phyloP scores from a whole-genome alignment of 83 land plant genomes.

The Picea mariana region DNA sequence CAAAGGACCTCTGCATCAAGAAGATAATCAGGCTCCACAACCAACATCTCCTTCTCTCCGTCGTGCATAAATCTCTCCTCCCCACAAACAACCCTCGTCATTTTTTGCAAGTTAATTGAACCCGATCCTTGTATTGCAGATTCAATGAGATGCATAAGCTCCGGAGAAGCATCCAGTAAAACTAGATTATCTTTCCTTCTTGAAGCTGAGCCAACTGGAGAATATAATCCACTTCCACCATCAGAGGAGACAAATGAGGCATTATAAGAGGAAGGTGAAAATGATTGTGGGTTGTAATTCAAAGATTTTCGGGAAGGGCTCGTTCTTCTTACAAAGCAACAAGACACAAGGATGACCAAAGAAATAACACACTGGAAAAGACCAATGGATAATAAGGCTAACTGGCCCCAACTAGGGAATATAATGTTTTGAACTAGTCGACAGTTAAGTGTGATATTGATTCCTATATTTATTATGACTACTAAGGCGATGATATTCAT shows the following conservation, averaged over 20 bases:
- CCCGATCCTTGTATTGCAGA: slow-evolving; percentile 85
- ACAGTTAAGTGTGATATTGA: no score
- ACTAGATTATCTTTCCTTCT: slow-evolving; percentile 40
- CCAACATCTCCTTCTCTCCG: slow-evolving; percentile 26
- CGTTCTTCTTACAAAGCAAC: no score
- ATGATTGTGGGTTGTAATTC: slow-evolving; percentile 19
- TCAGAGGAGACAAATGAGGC: slow-evolving; percentile 24
- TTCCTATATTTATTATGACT: no score
- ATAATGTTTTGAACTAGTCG: no score
- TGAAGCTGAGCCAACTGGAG: slow-evolving; percentile 56
- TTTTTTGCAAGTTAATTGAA: slow-evolving; percentile 52
- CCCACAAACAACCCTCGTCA: slow-evolving; percentile 61
- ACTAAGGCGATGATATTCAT: no score
- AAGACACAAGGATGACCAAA: no score
- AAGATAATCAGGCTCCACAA: no score
- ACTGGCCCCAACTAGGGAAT: no score
- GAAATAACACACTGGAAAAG: no score
- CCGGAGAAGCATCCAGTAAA: slow-evolving; percentile 83
- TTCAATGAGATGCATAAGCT: slow-evolving; percentile 86
- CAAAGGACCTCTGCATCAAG: no score
- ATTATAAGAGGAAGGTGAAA: slow-evolving; percentile 31
- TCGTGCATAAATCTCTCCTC: slow-evolving; percentile 45
- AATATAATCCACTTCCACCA: slow-evolving; percentile 26
- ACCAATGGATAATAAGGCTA: no score
- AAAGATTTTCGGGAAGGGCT: not conserved